Conservation (phyloP, 1,284 basidiomycete genomes). For the Kwoniella shivajii region DNA sequence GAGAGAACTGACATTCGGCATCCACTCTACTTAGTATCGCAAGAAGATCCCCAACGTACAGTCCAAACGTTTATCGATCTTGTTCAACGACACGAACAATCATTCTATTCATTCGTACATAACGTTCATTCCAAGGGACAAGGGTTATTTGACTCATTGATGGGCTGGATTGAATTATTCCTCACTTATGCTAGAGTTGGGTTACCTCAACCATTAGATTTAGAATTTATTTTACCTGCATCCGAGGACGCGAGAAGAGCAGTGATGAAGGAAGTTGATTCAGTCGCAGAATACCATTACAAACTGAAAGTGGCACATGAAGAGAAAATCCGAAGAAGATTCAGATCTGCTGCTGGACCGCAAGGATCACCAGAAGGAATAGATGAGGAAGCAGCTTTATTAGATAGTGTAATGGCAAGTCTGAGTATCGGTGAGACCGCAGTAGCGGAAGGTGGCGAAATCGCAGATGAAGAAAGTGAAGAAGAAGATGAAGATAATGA, state of each 20-base stretch:
- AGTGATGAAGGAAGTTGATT: conserved; percentile 83
- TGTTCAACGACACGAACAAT: conserved; percentile 88
- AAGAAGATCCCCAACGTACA: conserved; percentile 79
- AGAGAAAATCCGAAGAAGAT: conserved; percentile 77
- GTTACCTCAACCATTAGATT: conserved; percentile 64
- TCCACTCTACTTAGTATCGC: conserved; percentile 63
- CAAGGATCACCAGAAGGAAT: conserved; percentile 43
- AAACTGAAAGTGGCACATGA: conserved; percentile 87
- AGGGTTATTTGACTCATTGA: conserved; percentile 87
- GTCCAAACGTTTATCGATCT: conserved; percentile 95
- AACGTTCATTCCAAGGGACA: conserved; percentile 98
- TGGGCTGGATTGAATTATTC: conserved; percentile 97
- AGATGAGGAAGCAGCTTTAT: conserved; percentile 73
- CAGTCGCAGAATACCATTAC: conserved; percentile 85
- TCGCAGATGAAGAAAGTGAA: conserved; percentile 67
- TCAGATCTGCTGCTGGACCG: conserved; percentile 60
- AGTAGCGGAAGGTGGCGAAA: conserved; percentile 72
- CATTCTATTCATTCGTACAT: conserved; percentile 97
- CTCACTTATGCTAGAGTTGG: conserved; percentile 90
- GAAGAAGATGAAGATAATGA: conserved; percentile 55
- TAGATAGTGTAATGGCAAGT: conserved; percentile 75
- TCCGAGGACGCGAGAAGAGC: conserved; percentile 69
- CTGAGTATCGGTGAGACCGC: conserved; percentile 77
- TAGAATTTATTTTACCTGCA: conserved; percentile 85
- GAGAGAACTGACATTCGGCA: too few species aligned